Conservation (phyloP, 805 yeast species). For the Candida schatavii region DNA sequence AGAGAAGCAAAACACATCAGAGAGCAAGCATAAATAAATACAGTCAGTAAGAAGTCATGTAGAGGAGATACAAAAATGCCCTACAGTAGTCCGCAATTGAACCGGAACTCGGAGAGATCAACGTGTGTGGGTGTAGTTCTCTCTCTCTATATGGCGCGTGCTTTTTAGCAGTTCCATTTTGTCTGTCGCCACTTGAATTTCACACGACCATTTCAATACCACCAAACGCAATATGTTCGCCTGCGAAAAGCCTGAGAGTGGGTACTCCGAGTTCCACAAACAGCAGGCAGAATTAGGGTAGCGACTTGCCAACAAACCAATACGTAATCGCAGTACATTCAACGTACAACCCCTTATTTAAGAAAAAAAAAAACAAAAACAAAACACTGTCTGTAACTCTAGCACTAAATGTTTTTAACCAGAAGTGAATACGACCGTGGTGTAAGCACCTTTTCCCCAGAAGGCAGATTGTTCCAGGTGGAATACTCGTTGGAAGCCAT, state of each 20-base stretch:
- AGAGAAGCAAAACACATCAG: no score
- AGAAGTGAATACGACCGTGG: conserved; percentile 99
- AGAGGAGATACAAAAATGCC: background rate
- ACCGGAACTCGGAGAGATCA: no score
- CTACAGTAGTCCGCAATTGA: no score
- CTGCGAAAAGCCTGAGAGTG: background rate
- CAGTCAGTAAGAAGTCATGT: background rate
- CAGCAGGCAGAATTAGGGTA: background rate
- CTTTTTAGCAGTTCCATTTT: no score
- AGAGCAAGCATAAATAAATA: background rate
- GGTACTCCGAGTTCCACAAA: background rate
- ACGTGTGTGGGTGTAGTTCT: no score
- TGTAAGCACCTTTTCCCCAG: conserved; percentile 97
- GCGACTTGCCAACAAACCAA: no score
- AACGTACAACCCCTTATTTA: no score
- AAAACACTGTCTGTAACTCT: no score
- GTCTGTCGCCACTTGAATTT: conserved; percentile 1
- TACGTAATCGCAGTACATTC: no score
- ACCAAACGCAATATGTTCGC: no score
- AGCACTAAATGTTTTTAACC: conserved; percentile 99
- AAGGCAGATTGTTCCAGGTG: conserved; percentile 96
- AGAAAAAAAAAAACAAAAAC: no score
- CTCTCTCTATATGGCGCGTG: no score
- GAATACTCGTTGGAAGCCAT: conserved; percentile 97
- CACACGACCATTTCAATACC: conserved; percentile 4